These are phyloP conservation scores for Cubamyces lactineus DNA, from an alignment of 768 basidiomycete species.

Conservation along the genomic window DNA sequence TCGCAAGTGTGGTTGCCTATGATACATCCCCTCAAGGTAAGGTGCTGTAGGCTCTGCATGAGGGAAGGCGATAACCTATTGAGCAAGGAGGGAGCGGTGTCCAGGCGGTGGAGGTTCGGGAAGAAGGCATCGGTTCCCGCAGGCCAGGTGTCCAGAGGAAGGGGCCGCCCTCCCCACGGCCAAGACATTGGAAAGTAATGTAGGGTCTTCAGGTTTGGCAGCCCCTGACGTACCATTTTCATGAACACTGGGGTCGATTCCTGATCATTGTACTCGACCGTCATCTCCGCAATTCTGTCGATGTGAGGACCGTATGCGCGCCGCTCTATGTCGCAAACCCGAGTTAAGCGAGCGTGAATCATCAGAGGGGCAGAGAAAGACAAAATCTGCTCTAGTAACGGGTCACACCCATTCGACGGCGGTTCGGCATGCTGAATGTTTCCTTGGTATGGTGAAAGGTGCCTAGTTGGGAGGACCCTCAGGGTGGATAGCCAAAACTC, in stretches of 20 bases:
- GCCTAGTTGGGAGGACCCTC: neutral
- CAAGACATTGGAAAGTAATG: neutral
- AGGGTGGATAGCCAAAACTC: conserved; percentile 1
- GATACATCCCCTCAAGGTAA: neutral
- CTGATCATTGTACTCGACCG: neutral
- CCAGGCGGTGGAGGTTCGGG: neutral
- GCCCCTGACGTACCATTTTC: neutral
- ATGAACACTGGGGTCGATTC: no score
- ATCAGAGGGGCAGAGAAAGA: neutral
- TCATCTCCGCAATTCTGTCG: neutral
- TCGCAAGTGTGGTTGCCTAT: no score
- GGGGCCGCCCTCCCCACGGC: no score
- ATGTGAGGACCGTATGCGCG: neutral
- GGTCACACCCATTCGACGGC: neutral
- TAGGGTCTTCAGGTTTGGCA: neutral
- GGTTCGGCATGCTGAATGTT: neutral
- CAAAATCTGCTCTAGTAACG: neutral
- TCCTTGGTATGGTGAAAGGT: neutral
- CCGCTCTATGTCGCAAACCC: neutral
- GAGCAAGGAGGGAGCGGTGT: neutral
- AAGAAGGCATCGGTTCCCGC: neutral
- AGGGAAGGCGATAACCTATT: neutral
- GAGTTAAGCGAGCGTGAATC: neutral
- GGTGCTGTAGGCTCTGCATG: neutral
- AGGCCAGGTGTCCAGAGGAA: neutral